Base-by-base conservation (phyloP, 1,284 basidiomycete species). In the Lignosus rhinocerotis region DNA sequence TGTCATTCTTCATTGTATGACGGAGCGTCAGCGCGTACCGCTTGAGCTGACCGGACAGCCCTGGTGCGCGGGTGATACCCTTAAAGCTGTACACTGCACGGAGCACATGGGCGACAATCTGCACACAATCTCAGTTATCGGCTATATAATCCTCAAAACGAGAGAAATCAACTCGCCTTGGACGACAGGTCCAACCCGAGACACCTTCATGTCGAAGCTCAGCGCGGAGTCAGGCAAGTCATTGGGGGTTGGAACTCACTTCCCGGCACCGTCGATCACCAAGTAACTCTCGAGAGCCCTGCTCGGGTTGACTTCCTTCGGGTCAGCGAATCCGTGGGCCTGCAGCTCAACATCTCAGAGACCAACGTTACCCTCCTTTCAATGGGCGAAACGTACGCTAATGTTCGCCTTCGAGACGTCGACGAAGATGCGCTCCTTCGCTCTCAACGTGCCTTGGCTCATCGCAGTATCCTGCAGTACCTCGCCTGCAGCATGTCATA, bases 121-220 rank as follows among this genome's bases (percentile, higher is more conserved):
- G 49, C 16, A 54, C 9, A 30, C 21, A 56, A 34, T 16, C 56
- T 54, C 34, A 41, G 39, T 41, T 30, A 3, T 14, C 6, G 32
- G 32, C 31, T 43, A 19, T n/a, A 3, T 41, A 2, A 44, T 43
- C 21, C 44, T 11, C 32, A 36, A 31, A 57, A 44, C 25, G 66
- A 51, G 38, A 17, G 14, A 6, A 19, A 33, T 6, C 10, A 0
- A 61, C 66, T 53, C 11, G 85, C 78, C 73, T 83, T 86, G 14
- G 81, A 72, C 0, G 80, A 80, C 57, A 88, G 69, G 4, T 80
- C 75, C 53, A 81, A 75, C 21, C 88, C 88, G 10, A 90, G 75
- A 59, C 77, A 79, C 54, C 75, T 78, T 59, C 8, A n/a, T 16
- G 42, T 6, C 21, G 38, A 4, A 34, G 51, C 36, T 12, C 44